Conservation (phyloP, 768 basidiomycete genomes). For the Auriscalpium vulgare region DNA sequence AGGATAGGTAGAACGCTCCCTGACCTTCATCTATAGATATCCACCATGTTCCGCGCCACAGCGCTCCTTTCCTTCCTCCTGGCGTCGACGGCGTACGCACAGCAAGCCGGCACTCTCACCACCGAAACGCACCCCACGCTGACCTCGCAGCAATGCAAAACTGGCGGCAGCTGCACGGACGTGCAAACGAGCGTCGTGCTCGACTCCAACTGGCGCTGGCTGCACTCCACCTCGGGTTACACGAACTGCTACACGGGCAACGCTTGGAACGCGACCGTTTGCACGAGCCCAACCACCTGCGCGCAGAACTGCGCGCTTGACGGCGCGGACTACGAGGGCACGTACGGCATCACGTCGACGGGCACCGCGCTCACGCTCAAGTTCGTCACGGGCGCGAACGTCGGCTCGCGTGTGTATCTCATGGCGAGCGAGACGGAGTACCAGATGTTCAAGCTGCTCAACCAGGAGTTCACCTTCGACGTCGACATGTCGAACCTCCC, state of each 20-base stretch:
- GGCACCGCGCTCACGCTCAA: constrained; percentile 25
- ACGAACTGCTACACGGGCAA: constrained; percentile 48
- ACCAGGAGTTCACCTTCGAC: constrained; percentile 54
- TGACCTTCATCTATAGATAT: neutral
- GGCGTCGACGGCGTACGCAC: constrained; percentile 36
- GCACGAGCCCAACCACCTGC: constrained; percentile 42
- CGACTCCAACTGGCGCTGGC: constrained; percentile 44
- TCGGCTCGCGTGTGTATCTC: constrained; percentile 40
- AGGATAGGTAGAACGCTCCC: no score
- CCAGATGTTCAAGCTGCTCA: constrained; percentile 41
- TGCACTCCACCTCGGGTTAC: constrained; percentile 27
- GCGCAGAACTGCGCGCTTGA: constrained; percentile 28
- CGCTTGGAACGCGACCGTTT: constrained; percentile 43
- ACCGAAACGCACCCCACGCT: constrained; percentile 45
- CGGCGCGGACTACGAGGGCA: constrained; percentile 27
- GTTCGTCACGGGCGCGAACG: constrained; percentile 26
- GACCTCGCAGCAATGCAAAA: constrained; percentile 39
- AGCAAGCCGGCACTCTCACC: constrained; percentile 41
- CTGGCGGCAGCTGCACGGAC: constrained; percentile 33
- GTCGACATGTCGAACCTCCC: constrained; percentile 50
- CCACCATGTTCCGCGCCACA: constrained; percentile 22
- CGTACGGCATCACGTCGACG: constrained; percentile 21
- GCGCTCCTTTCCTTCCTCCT: constrained; percentile 23
- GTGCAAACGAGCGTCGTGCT: constrained; percentile 30
- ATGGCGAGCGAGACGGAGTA: constrained; percentile 37